Evolutionary conservation across 805 yeast genomes (phyloP).

Genomic region (Yamadazyma akitaensis): DNA sequence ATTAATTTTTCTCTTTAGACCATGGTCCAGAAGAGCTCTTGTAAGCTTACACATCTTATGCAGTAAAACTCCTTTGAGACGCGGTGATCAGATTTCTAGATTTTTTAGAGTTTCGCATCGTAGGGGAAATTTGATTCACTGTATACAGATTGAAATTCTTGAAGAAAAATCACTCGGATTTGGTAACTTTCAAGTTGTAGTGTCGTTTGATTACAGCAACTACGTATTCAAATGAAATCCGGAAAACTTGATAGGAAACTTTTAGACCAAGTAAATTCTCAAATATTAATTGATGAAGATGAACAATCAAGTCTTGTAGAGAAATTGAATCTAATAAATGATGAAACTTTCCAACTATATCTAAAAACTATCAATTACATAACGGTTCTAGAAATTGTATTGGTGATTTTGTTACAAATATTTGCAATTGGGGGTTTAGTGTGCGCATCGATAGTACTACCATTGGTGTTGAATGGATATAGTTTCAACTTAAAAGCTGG

Average conservation of each 20-base stretch:
- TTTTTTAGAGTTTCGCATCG: background rate
- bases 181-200: background rate
- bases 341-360: conserved; percentile 1
- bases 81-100: background rate
- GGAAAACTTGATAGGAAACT: conserved; percentile 3
- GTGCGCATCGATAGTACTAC: background rate
- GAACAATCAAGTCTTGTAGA: conserved; percentile 6
- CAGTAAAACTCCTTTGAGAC: background rate
- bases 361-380: conserved; percentile 1
- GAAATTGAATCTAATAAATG: background rate
- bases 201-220: too few relatives aligned
- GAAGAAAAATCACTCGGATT: background rate
- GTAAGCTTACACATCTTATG: background rate
- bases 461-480: background rate
- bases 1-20: background rate
- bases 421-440: background rate
- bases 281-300: conserved; percentile 4
- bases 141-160: background rate
- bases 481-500: background rate
- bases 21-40: background rate
- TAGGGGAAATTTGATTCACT: background rate
- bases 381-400: conserved; percentile 1
- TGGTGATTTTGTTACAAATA: conserved; percentile 1
- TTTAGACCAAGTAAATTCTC: conserved; percentile 7
- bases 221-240: conserved; percentile 1